phyloP scores from a whole-genome alignment of 2,329 filamentous ascomycete species.

The Escovopsis weberi region DNA sequence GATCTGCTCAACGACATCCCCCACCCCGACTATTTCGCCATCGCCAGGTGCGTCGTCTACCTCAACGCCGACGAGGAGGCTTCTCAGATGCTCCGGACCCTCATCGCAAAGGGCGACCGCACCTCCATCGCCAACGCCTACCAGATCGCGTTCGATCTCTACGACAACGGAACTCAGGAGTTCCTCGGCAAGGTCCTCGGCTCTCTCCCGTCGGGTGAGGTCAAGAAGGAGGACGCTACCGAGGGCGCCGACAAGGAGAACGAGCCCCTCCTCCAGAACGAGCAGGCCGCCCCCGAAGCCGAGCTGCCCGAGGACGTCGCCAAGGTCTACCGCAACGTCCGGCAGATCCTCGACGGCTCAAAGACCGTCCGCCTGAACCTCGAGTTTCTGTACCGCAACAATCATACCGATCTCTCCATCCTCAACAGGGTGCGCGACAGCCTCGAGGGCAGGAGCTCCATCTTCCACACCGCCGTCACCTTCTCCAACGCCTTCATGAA shows the following conservation, averaged over 20 bases:
- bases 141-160: slow-evolving; percentile 94
- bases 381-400: slow-evolving; percentile 92
- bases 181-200: slow-evolving; percentile 83
- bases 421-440: slow-evolving; percentile 95
- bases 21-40: slow-evolving; percentile 91
- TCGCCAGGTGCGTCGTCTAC: slow-evolving; percentile 95
- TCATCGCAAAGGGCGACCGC: slow-evolving; percentile 66
- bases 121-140: slow-evolving; percentile 77
- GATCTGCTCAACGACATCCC: slow-evolving; percentile 88
- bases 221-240: slow-evolving; percentile 23
- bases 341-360: slow-evolving; percentile 65
- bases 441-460: slow-evolving; percentile 88
- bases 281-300: slow-evolving; percentile 41
- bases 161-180: slow-evolving; percentile 96
- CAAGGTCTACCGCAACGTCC: slow-evolving; percentile 47
- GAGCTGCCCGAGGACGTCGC: slow-evolving; percentile 36
- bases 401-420: slow-evolving; percentile 81
- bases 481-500: slow-evolving; percentile 99
- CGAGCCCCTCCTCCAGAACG: slow-evolving; percentile 33
- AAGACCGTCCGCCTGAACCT: slow-evolving; percentile 91
- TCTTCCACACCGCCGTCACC: slow-evolving; percentile 94
- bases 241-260: slow-evolving; percentile 33
- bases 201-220: slow-evolving; percentile 49
- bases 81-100: slow-evolving; percentile 65
- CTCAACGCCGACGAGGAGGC: slow-evolving; percentile 86